phyloP scores from a whole-genome alignment of 106 monocot genomes.

The Xerophyta viscosa region DNA sequence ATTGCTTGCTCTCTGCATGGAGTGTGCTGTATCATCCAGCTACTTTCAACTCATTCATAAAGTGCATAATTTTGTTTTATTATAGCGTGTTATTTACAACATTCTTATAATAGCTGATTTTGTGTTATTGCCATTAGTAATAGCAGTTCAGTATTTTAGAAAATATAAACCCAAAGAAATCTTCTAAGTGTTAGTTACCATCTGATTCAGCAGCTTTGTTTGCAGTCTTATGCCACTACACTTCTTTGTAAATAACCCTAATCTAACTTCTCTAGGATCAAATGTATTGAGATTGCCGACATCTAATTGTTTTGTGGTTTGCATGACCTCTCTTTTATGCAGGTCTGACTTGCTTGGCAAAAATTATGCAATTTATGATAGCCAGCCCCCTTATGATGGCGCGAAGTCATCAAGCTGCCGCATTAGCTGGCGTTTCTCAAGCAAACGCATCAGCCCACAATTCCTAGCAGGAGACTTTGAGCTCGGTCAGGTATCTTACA shows the following conservation, averaged over 20 bases:
- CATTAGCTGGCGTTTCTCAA: conserved; percentile 38
- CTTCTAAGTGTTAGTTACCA: too few species aligned
- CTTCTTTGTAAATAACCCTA: too few species aligned
- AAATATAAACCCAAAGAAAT: too few species aligned
- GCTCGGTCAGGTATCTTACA: conserved; percentile 58
- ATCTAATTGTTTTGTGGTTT: neutral
- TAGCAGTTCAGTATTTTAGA: too few species aligned
- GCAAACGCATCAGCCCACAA: conserved; percentile 66
- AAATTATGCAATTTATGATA: conserved; percentile 67
- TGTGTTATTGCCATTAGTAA: too few species aligned
- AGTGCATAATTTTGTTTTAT: neutral
- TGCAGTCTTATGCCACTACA: too few species aligned
- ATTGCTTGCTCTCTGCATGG: neutral
- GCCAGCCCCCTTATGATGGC: conserved; percentile 49
- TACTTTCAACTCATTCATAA: neutral
- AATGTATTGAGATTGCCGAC: too few species aligned
- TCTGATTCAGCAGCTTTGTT: too few species aligned
- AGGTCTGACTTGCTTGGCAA: conserved; percentile 89
- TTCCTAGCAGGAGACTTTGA: conserved; percentile 42
- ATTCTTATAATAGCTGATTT: too few species aligned
- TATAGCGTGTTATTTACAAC: neutral
- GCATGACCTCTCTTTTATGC: conserved; percentile 5
- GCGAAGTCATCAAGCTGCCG: conserved; percentile 44
- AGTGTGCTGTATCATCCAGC: neutral
- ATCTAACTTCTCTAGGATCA: too few species aligned